Evolutionary conservation across 352 stramenopile genomes (phyloP), one percentile per base, ranked within the genome.

Genomic region (Elongisporangium prolatum): DNA sequence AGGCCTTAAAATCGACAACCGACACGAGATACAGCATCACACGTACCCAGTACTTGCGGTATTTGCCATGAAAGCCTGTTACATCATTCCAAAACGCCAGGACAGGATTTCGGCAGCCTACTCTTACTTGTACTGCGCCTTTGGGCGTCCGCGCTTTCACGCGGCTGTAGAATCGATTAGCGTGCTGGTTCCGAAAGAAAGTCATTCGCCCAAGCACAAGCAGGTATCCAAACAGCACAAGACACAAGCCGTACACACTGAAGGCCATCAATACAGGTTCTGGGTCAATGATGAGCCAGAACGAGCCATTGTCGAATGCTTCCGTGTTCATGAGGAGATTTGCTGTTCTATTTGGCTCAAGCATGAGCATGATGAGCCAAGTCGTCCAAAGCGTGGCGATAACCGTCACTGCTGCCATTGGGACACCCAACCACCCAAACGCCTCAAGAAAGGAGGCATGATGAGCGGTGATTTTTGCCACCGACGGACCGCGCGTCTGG

Each of bases 21-120:
- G n/a, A n/a, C 22, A 57, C 3, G 8, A 21, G 17, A 57, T 37
- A 1, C 34, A 34, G 13, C 28, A 28, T 22, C 16, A 17, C 2
- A 62, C 65, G 21, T 55, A 74, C 63, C 69, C 66, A 77, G 18
- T 58, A 64, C 34, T 77, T 77, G 48, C 69, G 69, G 14, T 77
- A 38, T 20, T 56, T 57, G 2, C 69, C 66, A 3, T 71, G 37
- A 25, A 72, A 72, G 3, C 50, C 25, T 22, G 60, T 70, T 16
- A 68, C 24, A 1, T 58, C 51, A 11, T 16, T 64, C 62, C 69
- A 77, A 1, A 50, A 8, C 2, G 40, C 20, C 24, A 62, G 61
- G 11, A 22, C 2, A 22, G 13, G 11, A 20, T 51, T 4, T 44
- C 51, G 4, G 10, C 48, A 1, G 16, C 21, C 44, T 25, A 20